Evolutionary conservation across 2,329 filamentous ascomycete genomes (phyloP).

Genomic region (Gremmenia infestans): DNA sequence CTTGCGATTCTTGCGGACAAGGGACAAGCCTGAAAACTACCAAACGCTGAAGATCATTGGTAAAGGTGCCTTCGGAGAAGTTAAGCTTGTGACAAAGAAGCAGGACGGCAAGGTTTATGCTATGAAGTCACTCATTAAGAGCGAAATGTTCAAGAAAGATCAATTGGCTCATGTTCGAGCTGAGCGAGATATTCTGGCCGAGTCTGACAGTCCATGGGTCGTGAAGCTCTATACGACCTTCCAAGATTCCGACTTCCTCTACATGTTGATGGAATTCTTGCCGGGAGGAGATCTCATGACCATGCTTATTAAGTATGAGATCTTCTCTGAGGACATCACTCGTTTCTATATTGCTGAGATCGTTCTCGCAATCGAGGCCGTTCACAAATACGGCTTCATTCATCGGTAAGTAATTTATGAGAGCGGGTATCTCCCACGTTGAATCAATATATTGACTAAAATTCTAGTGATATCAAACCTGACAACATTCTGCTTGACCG

Average conservation of each 20-base stretch:
- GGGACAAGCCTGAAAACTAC: conserved; percentile 92
- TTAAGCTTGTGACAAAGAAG: conserved; percentile 95
- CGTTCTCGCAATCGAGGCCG: conserved; percentile 94
- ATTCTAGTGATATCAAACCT: conserved; percentile 92
- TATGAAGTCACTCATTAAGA: conserved; percentile 97
- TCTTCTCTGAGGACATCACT: conserved; percentile 98
- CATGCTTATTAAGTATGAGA: conserved; percentile 99
- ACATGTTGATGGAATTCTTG: conserved; percentile 99
- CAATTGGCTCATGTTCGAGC: conserved; percentile 95
- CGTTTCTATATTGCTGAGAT: conserved; percentile 99
- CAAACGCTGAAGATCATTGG: conserved; percentile 96
- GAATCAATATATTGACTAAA: background rate
- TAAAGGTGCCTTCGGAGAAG: conserved; percentile 97
- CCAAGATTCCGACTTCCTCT: conserved; percentile 92
- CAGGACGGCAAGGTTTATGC: conserved; percentile 96
- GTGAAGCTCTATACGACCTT: conserved; percentile 98
- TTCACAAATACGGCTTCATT: conserved; percentile 96
- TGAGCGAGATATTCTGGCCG: conserved; percentile 94
- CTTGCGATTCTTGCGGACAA: conserved; percentile 87
- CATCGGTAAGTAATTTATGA: conserved; percentile 66
- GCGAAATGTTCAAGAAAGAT: conserved; percentile 99
- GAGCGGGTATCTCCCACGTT: background rate
- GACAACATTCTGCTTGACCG: conserved; percentile 97
- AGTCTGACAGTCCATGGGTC: conserved; percentile 99
- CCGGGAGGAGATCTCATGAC: conserved; percentile 98